Base-by-base conservation (phyloP, 208 protist genomes). In the Leishmania gerbilli region DNA sequence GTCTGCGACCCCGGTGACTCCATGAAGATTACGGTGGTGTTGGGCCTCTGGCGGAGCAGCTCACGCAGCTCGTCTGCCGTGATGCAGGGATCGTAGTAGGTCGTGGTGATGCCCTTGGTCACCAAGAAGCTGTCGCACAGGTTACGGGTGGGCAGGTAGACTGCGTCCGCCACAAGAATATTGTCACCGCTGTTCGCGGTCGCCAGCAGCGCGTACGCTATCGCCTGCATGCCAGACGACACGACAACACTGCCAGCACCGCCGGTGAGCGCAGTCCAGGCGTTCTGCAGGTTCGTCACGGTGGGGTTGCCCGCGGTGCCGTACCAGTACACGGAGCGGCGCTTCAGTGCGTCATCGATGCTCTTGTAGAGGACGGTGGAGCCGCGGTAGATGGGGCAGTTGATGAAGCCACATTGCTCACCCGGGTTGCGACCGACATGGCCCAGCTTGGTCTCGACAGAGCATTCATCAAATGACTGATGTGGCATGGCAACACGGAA, bases 41-140 rank as follows among this genome's bases (percentile, higher is more conserved):
- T 88, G 8, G 81, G 80, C 55, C 81, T 40, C 75, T 79, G 76
- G 56, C 42, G 34, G 31, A 88, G 62, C 53, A 88, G 71, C 71
- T 88, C 81, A 11, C 82, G 81, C 65, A 88, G 76, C 76, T 84
- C 67, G 15, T 81, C 85, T 37, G 78, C 62, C 9, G 81, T 79
- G 79, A 86, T 84, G 74, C 80, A 79, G 6, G 81, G 85, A 56
- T 88, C 71, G 79, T 86, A 88, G 85, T 83, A 88, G 24, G 80
- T 80, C 5, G 79, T 84, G 40, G 72, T 76, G 51, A 84, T 82
- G 51, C 82, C 86, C 51, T 82, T 86, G 31, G 56, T 82, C 40
- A 24, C 47, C 24, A 89, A 74, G n/a, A 81, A 81, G 49, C 53
- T 49, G 45, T 71, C 67, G 62, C 82, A 89, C 72, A 89, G 83